Base-by-base conservation (phyloP, 202 grass and related monocot genomes). In the Setaria italica region DNA sequence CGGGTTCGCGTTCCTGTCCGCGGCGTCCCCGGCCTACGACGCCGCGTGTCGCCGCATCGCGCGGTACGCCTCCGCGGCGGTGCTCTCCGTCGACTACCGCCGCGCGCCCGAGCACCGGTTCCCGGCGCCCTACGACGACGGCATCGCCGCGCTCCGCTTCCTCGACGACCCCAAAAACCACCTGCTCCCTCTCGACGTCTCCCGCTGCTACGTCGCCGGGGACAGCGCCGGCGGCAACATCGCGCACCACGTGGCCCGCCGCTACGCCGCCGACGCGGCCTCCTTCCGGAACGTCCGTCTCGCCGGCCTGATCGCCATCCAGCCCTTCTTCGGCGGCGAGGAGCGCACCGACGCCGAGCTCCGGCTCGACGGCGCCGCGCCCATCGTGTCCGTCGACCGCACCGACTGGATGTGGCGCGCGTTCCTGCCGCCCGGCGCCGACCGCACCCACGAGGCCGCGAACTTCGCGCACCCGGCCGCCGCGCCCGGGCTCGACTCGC, bases 251-350 rank as follows among this genome's bases (percentile, higher is more conserved):
- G 82, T 92, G 15, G 87, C 89, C 7, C 82, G 89, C 60, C 88
- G 89, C 45, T 95, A 85, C 84, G 80, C 85, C 16, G 39, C 67
- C 5, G 62, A 68, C 9, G 13, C 14, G 0, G 0, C 37, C 11
- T 20, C 76, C 46, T 92, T 90, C 91, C 16, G 43, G 16, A 33
- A 41, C 53, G 65, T 97, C 59, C 84, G 90, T 0, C 8, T 97
- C 29, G 72, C 51, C 0, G 94, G 94, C 25, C 4, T 93, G 54
- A 30, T 97, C 43, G 34, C 90, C 20, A 87, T 97, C 76, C 91
- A 97, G 83, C 89, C 94, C 32, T 97, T 90, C 91, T 97, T 94
- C 68, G 94, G 91, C 20, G 94, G 94, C 49, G 94, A 97, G 85
- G 94, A 94, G 87, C 49, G 88, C 5, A 97, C 92, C 1, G 58